Percentiles rank a stretch among this genome's conserved stretches.
These are phyloP conservation scores for Mitragyna speciosa DNA, from an alignment of 257 asterid genomes.

Conservation along the genomic window DNA sequence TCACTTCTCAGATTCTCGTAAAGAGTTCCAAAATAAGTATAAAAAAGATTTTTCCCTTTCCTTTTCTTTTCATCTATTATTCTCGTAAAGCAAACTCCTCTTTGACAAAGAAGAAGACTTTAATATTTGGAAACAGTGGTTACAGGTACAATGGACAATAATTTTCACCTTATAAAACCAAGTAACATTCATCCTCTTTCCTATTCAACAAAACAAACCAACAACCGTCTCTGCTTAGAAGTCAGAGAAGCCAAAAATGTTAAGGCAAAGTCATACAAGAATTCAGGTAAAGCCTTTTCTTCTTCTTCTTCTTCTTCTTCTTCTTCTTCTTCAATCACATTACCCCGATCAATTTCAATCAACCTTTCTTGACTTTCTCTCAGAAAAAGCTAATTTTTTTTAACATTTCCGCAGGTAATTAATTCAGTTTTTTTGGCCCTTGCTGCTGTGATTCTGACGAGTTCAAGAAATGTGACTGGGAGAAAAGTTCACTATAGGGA, in stretches of 20 bases:
- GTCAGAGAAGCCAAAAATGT: conserved; percentile 7
- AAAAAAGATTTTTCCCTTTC: no score
- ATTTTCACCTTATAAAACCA: neutral
- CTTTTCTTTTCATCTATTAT: neutral
- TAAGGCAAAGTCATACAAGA: neutral
- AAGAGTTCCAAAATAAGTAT: no score
- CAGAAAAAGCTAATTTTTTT: neutral
- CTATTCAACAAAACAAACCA: neutral
- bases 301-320: neutral
- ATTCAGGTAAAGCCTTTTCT: conserved; percentile 2
- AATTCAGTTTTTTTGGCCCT: conserved; percentile 22
- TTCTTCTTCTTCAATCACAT: neutral
- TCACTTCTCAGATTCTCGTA: no score
- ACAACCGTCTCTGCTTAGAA: neutral
- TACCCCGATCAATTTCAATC: neutral
- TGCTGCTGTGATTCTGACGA: conserved; percentile 35
- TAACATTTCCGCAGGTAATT: conserved; percentile 32
- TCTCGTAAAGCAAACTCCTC: neutral
- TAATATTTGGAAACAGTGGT: no score
- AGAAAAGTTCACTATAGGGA: conserved; percentile 29
- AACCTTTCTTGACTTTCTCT: neutral
- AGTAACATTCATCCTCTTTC: neutral
- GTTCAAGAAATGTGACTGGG: conserved; percentile 33
- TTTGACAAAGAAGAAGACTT: neutral
- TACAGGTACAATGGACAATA: neutral